Conservation (phyloP, 805 yeast genomes). For the Metschnikowia lunata region DNA sequence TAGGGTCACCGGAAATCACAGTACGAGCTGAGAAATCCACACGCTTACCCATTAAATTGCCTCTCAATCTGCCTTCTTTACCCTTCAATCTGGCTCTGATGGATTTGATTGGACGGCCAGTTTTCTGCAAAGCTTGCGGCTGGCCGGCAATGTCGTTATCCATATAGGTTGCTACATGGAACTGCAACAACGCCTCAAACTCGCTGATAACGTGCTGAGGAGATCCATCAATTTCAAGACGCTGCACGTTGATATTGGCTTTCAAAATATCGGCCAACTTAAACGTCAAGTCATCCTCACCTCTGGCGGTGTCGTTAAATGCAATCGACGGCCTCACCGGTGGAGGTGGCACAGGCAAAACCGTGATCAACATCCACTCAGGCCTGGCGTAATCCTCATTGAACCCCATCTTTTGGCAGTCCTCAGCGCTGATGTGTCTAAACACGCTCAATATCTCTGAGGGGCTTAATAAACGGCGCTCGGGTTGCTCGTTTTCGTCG, state of each 20-base stretch:
- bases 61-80: constrained; percentile 98
- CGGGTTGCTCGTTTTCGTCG: constrained; percentile 87
- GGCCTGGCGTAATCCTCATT: constrained; percentile 97
- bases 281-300: constrained; percentile 98
- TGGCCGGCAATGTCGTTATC: constrained; percentile 99
- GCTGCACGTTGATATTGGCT: constrained; percentile 96
- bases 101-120: constrained; percentile 97
- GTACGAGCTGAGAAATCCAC: constrained; percentile 99
- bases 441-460: constrained; percentile 87
- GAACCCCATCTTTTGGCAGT: constrained; percentile 78
- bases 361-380: constrained; percentile 96
- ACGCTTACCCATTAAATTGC: constrained; percentile 98
- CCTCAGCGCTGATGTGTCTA: constrained; percentile 84
- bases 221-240: constrained; percentile 96
- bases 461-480: constrained; percentile 82
- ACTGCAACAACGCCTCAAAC: constrained; percentile 90
- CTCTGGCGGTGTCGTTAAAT: constrained; percentile 95
- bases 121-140: constrained; percentile 97
- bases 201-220: constrained; percentile 98
- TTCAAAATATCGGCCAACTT: constrained; percentile 94
- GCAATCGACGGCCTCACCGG: constrained; percentile 99
- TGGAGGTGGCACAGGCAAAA: constrained; percentile 99
- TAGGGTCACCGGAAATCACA: constrained; percentile 99
- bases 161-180: constrained; percentile 99
- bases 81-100: constrained; percentile 99